Conservation (phyloP, 2,329 filamentous ascomycete species). For the Microascus cirrosus region DNA sequence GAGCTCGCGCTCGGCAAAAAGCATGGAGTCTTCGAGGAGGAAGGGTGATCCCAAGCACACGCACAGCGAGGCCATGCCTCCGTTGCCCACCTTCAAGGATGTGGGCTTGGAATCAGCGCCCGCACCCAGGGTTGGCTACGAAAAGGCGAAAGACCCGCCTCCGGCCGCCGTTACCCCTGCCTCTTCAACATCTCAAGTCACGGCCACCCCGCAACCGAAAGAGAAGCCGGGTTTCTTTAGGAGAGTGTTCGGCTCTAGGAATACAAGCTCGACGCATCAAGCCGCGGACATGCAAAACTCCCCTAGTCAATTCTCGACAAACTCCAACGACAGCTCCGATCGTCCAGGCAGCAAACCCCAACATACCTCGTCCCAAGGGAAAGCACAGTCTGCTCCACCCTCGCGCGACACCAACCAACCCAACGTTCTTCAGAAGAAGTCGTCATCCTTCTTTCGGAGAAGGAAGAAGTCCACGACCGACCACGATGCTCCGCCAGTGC, state of each 20-base stretch:
- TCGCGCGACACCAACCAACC: slow-evolving; percentile 37
- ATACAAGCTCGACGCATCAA: slow-evolving; percentile 22
- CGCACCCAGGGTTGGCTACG: slow-evolving; percentile 46
- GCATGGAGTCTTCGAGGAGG: slow-evolving; percentile 20
- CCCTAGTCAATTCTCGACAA: slow-evolving; percentile 19
- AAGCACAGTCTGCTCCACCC: slow-evolving; percentile 31
- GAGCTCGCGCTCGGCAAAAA: slow-evolving; percentile 46
- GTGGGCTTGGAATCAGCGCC: slow-evolving; percentile 41
- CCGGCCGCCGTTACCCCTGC: slow-evolving; percentile 40
- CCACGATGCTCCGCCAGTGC: slow-evolving; percentile 46
- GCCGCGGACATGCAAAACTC: slow-evolving; percentile 4
- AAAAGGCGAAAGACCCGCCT: slow-evolving; percentile 43
- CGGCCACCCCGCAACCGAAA: slow-evolving; percentile 38
- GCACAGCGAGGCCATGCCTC: not conserved
- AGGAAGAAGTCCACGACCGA: slow-evolving; percentile 84
- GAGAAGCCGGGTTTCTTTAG: slow-evolving; percentile 84
- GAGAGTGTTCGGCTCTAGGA: slow-evolving; percentile 64
- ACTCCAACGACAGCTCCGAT: slow-evolving; percentile 25
- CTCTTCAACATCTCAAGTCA: slow-evolving; percentile 25
- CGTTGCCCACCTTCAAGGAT: not conserved
- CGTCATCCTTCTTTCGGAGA: slow-evolving; percentile 86
- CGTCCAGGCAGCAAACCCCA: slow-evolving; percentile 9
- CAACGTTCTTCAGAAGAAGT: slow-evolving; percentile 68
- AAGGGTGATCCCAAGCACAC: slow-evolving; percentile 2
- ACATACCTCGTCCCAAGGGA: slow-evolving; percentile 2